These are phyloP conservation scores for Aspergillus pseudoviridinutans DNA, from an alignment of 2,329 filamentous ascomycete species.

Conservation along the genomic window DNA sequence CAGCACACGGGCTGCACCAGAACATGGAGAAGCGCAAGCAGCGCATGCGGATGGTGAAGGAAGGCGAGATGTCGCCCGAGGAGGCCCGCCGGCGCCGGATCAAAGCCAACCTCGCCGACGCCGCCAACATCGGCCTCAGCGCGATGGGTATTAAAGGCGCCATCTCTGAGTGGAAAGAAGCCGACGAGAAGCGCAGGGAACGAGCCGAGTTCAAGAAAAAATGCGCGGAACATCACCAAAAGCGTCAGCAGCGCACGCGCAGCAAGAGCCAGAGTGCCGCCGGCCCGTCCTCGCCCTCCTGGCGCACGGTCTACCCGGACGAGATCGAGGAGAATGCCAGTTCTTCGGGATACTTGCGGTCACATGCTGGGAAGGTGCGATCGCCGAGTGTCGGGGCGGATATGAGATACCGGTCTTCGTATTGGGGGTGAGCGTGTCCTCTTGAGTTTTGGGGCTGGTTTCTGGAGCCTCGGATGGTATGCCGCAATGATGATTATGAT, in stretches of 20 bases:
- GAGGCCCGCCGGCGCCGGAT: slow-evolving; percentile 60
- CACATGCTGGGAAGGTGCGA: background rate
- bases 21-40: slow-evolving; percentile 62
- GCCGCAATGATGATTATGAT: background rate
- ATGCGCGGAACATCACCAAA: slow-evolving; percentile 38
- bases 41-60: slow-evolving; percentile 55
- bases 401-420: background rate
- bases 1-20: slow-evolving; percentile 61
- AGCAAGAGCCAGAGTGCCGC: slow-evolving; percentile 19
- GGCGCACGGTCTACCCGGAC: slow-evolving; percentile 24
- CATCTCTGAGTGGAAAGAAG: slow-evolving; percentile 64
- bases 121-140: slow-evolving; percentile 63
- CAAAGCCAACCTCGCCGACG: slow-evolving; percentile 62
- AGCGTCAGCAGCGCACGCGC: slow-evolving; percentile 37
- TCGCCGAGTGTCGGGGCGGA: background rate
- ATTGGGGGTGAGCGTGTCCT: background rate
- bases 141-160: slow-evolving; percentile 65
- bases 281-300: slow-evolving; percentile 1
- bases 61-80: slow-evolving; percentile 60
- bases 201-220: slow-evolving; percentile 53
- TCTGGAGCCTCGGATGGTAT: too few species aligned
- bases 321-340: slow-evolving; percentile 26
- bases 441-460: too few species aligned
- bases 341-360: background rate
- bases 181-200: slow-evolving; percentile 58